Base-by-base conservation (phyloP, 352 stramenopile species). In the Phytophthora pistaciae region DNA sequence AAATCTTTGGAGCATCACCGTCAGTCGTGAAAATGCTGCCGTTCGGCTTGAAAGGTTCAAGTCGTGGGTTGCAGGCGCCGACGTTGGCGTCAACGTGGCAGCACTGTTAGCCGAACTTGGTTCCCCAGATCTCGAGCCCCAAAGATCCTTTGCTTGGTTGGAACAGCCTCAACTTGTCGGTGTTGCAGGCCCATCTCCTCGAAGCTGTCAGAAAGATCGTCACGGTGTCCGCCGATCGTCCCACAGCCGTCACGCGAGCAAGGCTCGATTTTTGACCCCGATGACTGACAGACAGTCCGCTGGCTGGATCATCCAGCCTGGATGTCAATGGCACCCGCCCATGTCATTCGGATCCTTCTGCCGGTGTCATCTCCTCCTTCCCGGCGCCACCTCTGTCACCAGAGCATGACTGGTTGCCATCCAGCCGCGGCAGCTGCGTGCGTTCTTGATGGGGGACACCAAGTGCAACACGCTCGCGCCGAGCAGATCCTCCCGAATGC, bases 21-120 rank as follows among this genome's bases (percentile, higher is more conserved):
- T 23, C 16, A 6, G 42, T 49, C 60, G 66, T 69, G 59, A 60
- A 44, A 64, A 74, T 70, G 25, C 67, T 70, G 60, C 55, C 67
- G 60, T 56, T 27, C 25, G 25, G 25, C 25, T 27, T 27, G 25
- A 27, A 27, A 27, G 25, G 25, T 29, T 65, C n/a, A 29, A 38
- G 18, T 7, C 14, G 16, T 49, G 42, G 42, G 18, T 20, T 49
- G 42, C 42, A n/a, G 42, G 42, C 42, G 18, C 20, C 42, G 13
- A 10, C 18, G 18, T 49, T 49, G 42, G 42, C 42, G 29, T 64
- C 42, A 63, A 64, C 31, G 54, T 25, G 14, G n/a, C 5, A 18
- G 38, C 25, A 27, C 25, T 44, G 38, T 5, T 18, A 44, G 36
- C 27, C 4, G 27, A 31, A 8, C 27, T 31, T 31, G 27, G 5